phyloP scores from a whole-genome alignment of 306 rosid genomes.

The Prunus dulcis region DNA sequence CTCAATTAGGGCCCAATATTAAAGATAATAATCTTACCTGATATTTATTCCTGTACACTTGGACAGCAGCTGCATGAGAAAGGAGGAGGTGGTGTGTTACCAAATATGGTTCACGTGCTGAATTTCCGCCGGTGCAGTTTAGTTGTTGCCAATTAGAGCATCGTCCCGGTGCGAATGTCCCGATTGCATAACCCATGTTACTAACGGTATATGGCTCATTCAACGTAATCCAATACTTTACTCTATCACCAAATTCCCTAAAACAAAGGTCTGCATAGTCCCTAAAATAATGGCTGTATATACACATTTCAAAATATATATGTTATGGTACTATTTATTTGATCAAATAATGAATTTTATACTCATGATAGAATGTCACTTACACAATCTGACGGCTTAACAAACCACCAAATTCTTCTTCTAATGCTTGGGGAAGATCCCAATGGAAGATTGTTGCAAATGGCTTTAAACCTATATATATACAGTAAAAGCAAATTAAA shows the following conservation, averaged over 20 bases:
- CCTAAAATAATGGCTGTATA: conserved; percentile 33
- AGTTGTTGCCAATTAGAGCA: conserved; percentile 41
- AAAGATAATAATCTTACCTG: conserved; percentile 13
- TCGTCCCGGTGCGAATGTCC: conserved; percentile 37
- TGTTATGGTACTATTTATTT: too few species aligned
- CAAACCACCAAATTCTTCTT: background rate
- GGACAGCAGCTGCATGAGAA: conserved; percentile 55
- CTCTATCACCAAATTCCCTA: conserved; percentile 50
- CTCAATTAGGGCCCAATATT: background rate
- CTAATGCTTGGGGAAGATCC: background rate
- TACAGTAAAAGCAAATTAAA: background rate
- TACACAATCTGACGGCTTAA: background rate
- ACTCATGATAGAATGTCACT: background rate
- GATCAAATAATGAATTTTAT: too few species aligned
- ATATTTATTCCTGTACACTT: conserved; percentile 38
- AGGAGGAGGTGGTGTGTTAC: conserved; percentile 55
- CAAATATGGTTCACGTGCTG: conserved; percentile 55
- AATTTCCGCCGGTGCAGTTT: conserved; percentile 46
- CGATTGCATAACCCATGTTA: conserved; percentile 21
- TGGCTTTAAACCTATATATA: background rate
- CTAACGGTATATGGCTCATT: conserved; percentile 46
- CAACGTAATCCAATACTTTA: conserved; percentile 60
- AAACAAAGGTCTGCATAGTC: conserved; percentile 61
- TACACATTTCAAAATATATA: background rate
- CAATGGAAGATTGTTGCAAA: background rate